Percentiles rank a stretch among this genome's conserved stretches.
Conservation (phyloP, 2,329 filamentous ascomycete genomes). For the Colletotrichum sidae region DNA sequence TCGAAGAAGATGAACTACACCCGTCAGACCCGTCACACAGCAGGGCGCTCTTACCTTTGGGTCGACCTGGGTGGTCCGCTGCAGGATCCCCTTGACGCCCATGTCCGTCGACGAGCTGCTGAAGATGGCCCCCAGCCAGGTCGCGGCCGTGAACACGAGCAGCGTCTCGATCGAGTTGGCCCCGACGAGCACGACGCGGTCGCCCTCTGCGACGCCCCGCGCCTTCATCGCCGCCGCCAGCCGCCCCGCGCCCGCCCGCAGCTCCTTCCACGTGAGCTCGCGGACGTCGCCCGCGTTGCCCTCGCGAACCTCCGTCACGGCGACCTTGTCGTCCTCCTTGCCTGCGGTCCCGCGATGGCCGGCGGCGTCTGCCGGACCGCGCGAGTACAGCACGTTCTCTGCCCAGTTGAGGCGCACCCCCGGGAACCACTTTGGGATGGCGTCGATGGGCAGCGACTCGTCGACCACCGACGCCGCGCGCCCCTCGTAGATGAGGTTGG, state of each 20-base stretch:
- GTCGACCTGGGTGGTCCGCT: slow-evolving; percentile 79
- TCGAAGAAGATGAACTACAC: slow-evolving; percentile 80
- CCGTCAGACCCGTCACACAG: not conserved
- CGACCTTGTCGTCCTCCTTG: slow-evolving; percentile 79
- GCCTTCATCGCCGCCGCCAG: slow-evolving; percentile 75
- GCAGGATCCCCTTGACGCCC: slow-evolving; percentile 81
- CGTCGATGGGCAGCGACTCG: slow-evolving; percentile 75
- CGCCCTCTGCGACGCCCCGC: slow-evolving; percentile 75
- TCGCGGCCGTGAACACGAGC: slow-evolving; percentile 75
- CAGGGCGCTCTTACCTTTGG: slow-evolving; percentile 63
- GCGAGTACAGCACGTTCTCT: slow-evolving; percentile 80
- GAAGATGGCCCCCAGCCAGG: slow-evolving; percentile 80
- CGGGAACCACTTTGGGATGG: slow-evolving; percentile 80
- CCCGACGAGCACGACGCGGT: slow-evolving; percentile 80
- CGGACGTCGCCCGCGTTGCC: slow-evolving; percentile 64
- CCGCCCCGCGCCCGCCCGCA: slow-evolving; percentile 68
- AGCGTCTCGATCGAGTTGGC: slow-evolving; percentile 82
- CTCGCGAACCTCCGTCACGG: slow-evolving; percentile 79
- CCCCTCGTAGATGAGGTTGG: slow-evolving; percentile 73
- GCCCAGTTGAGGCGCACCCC: slow-evolving; percentile 81
- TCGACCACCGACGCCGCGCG: slow-evolving; percentile 72
- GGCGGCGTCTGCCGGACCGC: slow-evolving; percentile 51
- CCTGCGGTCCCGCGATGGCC: slow-evolving; percentile 62
- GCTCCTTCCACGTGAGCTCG: slow-evolving; percentile 74
- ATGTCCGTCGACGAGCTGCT: slow-evolving; percentile 85